These are phyloP conservation scores for Leishmania amazonensis DNA, from an alignment of 208 protist genomes.

Conservation along the genomic window DNA sequence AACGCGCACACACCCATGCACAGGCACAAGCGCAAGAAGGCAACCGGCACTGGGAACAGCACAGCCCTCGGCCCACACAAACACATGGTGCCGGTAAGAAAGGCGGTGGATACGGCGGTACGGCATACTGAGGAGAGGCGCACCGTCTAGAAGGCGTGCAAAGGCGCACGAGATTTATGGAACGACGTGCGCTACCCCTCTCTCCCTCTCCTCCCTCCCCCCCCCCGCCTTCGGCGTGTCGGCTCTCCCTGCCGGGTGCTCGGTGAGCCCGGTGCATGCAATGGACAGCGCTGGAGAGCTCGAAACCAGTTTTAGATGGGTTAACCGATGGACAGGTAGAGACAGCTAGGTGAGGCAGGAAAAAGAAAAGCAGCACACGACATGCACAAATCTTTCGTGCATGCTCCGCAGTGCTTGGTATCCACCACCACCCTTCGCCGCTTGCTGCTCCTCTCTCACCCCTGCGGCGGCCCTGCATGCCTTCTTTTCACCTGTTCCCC, in stretches of 20 bases:
- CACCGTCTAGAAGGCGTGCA: background rate
- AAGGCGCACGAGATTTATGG: background rate
- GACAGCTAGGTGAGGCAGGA: background rate
- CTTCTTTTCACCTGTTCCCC: background rate
- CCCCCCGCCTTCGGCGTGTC: background rate
- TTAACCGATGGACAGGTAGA: background rate
- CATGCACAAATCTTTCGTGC: background rate
- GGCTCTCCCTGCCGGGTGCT: background rate
- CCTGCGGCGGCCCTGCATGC: background rate
- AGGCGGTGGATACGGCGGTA: background rate
- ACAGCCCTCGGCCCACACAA: background rate
- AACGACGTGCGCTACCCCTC: background rate
- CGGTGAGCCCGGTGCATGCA: background rate
- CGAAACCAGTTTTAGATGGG: background rate
- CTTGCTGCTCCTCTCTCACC: background rate
- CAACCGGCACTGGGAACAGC: background rate
- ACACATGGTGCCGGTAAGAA: background rate
- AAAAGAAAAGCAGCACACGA: background rate
- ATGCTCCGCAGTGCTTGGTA: background rate
- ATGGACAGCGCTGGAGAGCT: background rate
- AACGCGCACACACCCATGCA: background rate
- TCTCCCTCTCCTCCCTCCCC: background rate
- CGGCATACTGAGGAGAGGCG: background rate
- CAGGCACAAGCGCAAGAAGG: background rate
- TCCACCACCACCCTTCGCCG: background rate